phyloP scores from a whole-genome alignment of 1,284 basidiomycete species.

The Boletellus deceptivus region DNA sequence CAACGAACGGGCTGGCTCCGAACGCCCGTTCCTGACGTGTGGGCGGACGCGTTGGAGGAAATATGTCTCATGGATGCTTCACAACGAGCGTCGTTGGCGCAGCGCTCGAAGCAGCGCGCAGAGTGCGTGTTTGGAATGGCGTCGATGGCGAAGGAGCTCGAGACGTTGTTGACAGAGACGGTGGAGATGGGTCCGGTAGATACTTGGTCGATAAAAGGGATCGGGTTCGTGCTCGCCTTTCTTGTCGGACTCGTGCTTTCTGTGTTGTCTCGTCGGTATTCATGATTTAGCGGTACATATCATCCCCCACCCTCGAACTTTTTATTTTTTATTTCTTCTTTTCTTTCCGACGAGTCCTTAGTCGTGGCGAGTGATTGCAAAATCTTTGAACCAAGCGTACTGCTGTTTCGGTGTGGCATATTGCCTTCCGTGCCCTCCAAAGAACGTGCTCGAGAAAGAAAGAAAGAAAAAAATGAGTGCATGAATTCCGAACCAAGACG shows the following conservation, averaged over 20 bases:
- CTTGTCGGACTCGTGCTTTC: slow-evolving; percentile 27
- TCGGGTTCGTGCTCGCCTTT: slow-evolving; percentile 23
- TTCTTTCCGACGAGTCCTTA: not conserved
- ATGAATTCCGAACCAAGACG: not conserved
- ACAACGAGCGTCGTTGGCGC: slow-evolving; percentile 50
- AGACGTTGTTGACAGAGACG: slow-evolving; percentile 52
- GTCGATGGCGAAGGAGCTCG: slow-evolving; percentile 69
- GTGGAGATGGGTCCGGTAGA: slow-evolving; percentile 47
- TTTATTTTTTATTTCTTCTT: too few species aligned
- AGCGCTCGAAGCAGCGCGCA: slow-evolving; percentile 59
- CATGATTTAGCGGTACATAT: not conserved
- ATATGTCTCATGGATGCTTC: slow-evolving; percentile 52
- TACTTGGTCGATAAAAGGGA: slow-evolving; percentile 17
- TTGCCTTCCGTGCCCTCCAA: slow-evolving; percentile 64
- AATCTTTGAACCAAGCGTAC: slow-evolving; percentile 73
- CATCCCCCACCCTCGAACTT: too few species aligned
- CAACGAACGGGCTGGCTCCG: slow-evolving; percentile 65
- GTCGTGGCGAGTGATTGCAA: slow-evolving; percentile 38
- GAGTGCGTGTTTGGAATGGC: slow-evolving; percentile 55
- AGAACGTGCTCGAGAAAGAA: slow-evolving; percentile 60
- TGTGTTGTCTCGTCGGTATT: slow-evolving; percentile 15
- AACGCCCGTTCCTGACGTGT: slow-evolving; percentile 55
- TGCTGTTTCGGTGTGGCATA: slow-evolving; percentile 72
- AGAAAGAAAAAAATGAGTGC: not conserved
- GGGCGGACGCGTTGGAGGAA: slow-evolving; percentile 66